Percentiles rank a stretch among this genome's conserved stretches.
Conservation (phyloP, 1,139 yeast genomes). For the Saccharomyces hybrid region DNA sequence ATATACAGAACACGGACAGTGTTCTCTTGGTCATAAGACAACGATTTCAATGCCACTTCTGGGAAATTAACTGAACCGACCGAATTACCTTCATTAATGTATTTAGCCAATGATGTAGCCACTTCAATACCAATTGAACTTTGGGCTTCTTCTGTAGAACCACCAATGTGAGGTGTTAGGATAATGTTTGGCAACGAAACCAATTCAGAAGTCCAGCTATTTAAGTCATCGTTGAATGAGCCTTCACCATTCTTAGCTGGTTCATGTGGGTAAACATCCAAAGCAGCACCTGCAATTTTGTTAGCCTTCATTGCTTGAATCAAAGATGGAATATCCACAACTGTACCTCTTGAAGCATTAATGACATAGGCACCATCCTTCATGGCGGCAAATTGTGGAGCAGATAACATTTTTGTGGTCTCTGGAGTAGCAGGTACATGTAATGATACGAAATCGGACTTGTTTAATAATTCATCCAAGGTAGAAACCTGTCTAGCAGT, state of each 20-base stretch:
- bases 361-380: constrained; percentile 90
- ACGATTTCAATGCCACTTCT: constrained; percentile 85
- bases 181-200: constrained; percentile 79
- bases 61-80: constrained; percentile 98
- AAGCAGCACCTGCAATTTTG: constrained; percentile 93
- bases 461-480: constrained; percentile 69
- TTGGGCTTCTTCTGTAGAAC: constrained; percentile 98
- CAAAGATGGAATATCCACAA: constrained; percentile 90
- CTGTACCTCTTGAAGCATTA: constrained; percentile 97
- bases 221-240: constrained; percentile 61
- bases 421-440: constrained; percentile 96
- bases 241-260: constrained; percentile 95
- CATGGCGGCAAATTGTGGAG: constrained; percentile 93
- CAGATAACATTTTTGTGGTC: constrained; percentile 80
- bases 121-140: constrained; percentile 96
- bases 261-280: constrained; percentile 95
- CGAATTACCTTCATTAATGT: constrained; percentile 95
- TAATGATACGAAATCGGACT: constrained; percentile 81
- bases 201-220: constrained; percentile 79
- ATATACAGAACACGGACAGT: constrained; percentile 90
- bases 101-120: constrained; percentile 73
- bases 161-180: constrained; percentile 97
- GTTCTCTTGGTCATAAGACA: constrained; percentile 80
- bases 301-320: constrained; percentile 88
- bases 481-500: constrained; percentile 89